phyloP scores from a whole-genome alignment of 345 rosid genomes.

The Litchi chinensis region DNA sequence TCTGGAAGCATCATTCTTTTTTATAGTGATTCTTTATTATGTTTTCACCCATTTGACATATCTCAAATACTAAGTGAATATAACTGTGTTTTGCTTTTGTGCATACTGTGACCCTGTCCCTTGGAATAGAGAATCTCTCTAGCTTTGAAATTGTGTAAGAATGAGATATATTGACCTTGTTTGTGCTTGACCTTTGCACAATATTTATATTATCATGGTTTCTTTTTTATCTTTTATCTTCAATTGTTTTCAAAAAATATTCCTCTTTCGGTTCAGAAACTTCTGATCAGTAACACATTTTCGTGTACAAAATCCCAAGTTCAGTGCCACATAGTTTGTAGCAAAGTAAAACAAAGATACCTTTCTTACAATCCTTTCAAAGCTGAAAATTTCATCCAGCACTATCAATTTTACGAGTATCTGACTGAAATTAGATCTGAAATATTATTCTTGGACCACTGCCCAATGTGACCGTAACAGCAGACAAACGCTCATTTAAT shows the following conservation, averaged over 20 bases:
- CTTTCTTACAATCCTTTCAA: conserved; percentile 4
- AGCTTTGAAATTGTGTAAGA: not conserved
- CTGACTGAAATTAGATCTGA: no score
- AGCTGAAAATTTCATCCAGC: not conserved
- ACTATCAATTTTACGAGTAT: no score
- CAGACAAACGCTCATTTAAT: no score
- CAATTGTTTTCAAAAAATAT: not conserved
- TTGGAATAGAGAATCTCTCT: conserved; percentile 8
- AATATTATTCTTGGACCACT: no score
- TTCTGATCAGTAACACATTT: not conserved
- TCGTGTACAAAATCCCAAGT: not conserved
- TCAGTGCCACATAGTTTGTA: not conserved
- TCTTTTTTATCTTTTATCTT: not conserved
- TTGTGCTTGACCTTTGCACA: not conserved
- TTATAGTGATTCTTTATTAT: conserved; percentile 13
- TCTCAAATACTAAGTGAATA: conserved; percentile 17
- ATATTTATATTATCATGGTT: not conserved
- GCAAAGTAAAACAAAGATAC: not conserved
- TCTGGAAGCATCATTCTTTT: conserved; percentile 27
- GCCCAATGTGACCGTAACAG: no score
- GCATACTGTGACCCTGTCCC: conserved; percentile 1
- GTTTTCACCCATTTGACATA: conserved; percentile 3
- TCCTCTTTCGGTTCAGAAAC: conserved; percentile 3
- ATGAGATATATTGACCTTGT: not conserved
- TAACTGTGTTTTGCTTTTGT: conserved; percentile 20